phyloP scores from a whole-genome alignment of 768 basidiomycete species.

The Strobilomyces echinocephalus region DNA sequence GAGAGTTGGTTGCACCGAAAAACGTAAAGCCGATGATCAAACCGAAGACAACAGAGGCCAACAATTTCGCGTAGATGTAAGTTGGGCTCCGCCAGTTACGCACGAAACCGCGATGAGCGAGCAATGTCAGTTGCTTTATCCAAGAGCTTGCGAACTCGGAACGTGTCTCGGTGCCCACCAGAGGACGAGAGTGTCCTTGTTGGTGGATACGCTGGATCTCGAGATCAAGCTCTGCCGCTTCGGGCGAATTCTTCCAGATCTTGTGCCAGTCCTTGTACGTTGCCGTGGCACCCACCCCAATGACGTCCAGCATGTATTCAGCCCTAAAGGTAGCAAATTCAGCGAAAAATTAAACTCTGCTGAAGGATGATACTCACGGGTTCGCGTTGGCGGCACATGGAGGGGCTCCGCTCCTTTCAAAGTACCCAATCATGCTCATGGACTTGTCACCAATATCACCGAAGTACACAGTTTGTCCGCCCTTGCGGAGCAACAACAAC shows the following conservation, averaged over 20 bases:
- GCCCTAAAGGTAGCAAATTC: slow-evolving; percentile 27
- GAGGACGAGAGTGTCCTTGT: slow-evolving; percentile 29
- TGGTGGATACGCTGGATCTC: slow-evolving; percentile 43
- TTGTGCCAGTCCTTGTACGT: slow-evolving; percentile 46
- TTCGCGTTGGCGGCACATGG: slow-evolving; percentile 18
- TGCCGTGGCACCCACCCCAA: too few species aligned
- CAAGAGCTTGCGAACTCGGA: slow-evolving; percentile 38
- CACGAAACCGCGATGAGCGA: slow-evolving; percentile 14
- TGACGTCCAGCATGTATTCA: slow-evolving; percentile 48
- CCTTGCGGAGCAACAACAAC: too few species aligned
- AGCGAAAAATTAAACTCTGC: too few species aligned
- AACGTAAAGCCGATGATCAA: slow-evolving; percentile 43
- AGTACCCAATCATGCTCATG: slow-evolving; percentile 19
- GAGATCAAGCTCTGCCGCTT: slow-evolving; percentile 33
- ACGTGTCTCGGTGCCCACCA: slow-evolving; percentile 18
- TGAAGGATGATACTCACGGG: slow-evolving; percentile 13
- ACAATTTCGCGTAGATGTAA: slow-evolving; percentile 38
- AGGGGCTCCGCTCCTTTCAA: slow-evolving; percentile 21
- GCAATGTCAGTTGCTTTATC: slow-evolving; percentile 31
- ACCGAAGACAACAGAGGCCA: slow-evolving; percentile 31
- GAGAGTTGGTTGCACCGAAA: slow-evolving; percentile 31
- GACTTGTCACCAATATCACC: slow-evolving; percentile 37
- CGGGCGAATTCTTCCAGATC: slow-evolving; percentile 28
- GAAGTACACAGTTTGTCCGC: too few species aligned
- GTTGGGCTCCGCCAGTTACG: slow-evolving; percentile 38